Base-by-base conservation (phyloP, 331 rosid genomes). In the Pyrus hybrid region DNA sequence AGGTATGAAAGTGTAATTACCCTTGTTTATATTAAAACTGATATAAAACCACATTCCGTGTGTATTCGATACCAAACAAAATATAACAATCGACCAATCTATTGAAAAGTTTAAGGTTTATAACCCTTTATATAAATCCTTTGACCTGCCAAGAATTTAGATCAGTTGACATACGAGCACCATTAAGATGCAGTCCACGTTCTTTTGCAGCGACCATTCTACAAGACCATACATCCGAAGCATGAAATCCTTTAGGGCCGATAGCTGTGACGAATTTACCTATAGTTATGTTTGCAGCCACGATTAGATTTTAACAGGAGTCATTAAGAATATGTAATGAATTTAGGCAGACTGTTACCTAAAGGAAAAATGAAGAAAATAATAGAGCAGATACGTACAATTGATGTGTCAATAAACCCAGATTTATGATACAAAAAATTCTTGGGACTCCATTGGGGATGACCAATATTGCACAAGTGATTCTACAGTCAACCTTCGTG, bases 391-490 rank as follows among this genome's bases (percentile, higher is more conserved):
- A 56, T 33, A 67, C 76, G 16, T 73, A 68, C 76, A 60, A 28
- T 65, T 45, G 58, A 8, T 63, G 43, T 47, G 7, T 47, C 53
- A 68, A 35, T 7, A 14, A 26, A 26, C 68, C 61, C 14, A 62
- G 45, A 53, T 43, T 62, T 77, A 86, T 47, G 76, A 85, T 28
- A 74, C 29, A 77, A 78, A 83, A 79, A 94, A 30, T 81, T 94
- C 96, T 77, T 87, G 84, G 47, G 93, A 85, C 77, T 92, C 97
- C 89, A 86, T 80, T 37, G 99, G 91, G 82, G 99, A 94, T 56
- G 97, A 82, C 99, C 97, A 94, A 79, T 94, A 86, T 66, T 73
- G 91, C 87, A 94, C 72, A 83, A 94, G 88, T 20, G 97, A 89
- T 73, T 94, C 99, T 71, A 94, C 96, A 41, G 97, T 94, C 60